Evolutionary conservation across 2,329 filamentous ascomycete species (phyloP).

Genomic region (Orbilia quercus): DNA sequence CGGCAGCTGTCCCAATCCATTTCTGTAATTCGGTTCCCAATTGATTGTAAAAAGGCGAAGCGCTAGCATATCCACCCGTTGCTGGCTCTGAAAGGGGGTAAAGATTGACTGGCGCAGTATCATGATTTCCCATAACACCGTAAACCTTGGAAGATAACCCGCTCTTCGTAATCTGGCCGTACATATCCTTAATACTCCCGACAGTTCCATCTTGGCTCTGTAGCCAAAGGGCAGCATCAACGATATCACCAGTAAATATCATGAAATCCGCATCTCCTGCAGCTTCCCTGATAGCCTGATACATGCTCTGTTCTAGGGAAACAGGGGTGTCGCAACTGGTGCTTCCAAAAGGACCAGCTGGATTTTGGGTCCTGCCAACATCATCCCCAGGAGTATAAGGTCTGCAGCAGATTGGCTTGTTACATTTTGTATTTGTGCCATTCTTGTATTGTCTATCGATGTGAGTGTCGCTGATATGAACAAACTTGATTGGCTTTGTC

Average conservation of each 20-base stretch:
- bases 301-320: conserved; percentile 69
- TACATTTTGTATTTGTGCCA: conserved; percentile 69
- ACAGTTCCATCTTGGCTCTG: conserved; percentile 62
- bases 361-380: conserved; percentile 66
- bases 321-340: conserved; percentile 69
- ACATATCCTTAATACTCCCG: conserved; percentile 65
- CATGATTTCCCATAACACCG: conserved; percentile 70
- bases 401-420: conserved; percentile 72
- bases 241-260: conserved; percentile 72
- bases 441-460: conserved; percentile 69
- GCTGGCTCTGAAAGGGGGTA: conserved; percentile 64
- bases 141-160: conserved; percentile 66
- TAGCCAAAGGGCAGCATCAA: conserved; percentile 69
- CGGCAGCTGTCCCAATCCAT: conserved; percentile 41
- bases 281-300: conserved; percentile 61
- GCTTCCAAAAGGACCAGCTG: conserved; percentile 69
- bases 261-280: conserved; percentile 66
- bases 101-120: conserved; percentile 68
- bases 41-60: conserved; percentile 38
- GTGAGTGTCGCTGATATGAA: conserved; percentile 72
- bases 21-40: conserved; percentile 30
- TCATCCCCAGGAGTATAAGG: conserved; percentile 66
- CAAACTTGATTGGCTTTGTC: conserved; percentile 64
- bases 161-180: conserved; percentile 65
- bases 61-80: conserved; percentile 26